Evolutionary conservation across 2,329 filamentous ascomycete species (phyloP).

Genomic region (Cordyceps fumosorosea): DNA sequence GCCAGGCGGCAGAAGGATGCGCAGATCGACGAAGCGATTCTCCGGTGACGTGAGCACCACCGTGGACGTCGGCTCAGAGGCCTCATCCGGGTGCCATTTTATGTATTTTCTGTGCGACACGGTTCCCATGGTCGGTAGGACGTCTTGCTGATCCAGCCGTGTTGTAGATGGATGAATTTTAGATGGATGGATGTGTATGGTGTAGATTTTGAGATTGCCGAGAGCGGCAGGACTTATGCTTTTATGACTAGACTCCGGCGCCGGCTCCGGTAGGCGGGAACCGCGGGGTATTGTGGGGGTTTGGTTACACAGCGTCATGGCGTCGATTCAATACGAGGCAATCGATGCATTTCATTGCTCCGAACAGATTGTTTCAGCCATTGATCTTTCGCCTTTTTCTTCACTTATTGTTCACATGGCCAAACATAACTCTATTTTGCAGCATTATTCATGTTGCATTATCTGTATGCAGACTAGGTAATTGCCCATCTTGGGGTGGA

Average conservation of each 20-base stretch:
- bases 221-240: not conserved
- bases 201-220: not conserved
- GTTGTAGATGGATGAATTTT: not conserved
- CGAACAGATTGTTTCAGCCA: not conserved
- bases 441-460: not conserved
- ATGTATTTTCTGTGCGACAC: conserved; percentile 56
- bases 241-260: conserved; percentile 6
- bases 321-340: not conserved
- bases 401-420: not conserved
- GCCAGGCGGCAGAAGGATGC: conserved; percentile 37
- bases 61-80: conserved; percentile 56
- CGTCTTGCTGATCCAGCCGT: not conserved
- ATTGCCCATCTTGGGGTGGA: not conserved
- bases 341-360: not conserved
- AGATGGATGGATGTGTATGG: not conserved
- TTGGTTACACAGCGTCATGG: not conserved
- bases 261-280: conserved; percentile 6
- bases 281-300: conserved; percentile 6
- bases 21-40: conserved; percentile 55
- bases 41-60: conserved; percentile 56
- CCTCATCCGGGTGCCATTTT: conserved; percentile 45
- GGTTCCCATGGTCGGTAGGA: conserved; percentile 29
- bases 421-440: not conserved
- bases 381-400: not conserved
- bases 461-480: not conserved